Percentiles rank a stretch among this genome's conserved stretches.
These are phyloP conservation scores for Leccinum arenicola DNA, from an alignment of 768 basidiomycete species.

Conservation along the genomic window DNA sequence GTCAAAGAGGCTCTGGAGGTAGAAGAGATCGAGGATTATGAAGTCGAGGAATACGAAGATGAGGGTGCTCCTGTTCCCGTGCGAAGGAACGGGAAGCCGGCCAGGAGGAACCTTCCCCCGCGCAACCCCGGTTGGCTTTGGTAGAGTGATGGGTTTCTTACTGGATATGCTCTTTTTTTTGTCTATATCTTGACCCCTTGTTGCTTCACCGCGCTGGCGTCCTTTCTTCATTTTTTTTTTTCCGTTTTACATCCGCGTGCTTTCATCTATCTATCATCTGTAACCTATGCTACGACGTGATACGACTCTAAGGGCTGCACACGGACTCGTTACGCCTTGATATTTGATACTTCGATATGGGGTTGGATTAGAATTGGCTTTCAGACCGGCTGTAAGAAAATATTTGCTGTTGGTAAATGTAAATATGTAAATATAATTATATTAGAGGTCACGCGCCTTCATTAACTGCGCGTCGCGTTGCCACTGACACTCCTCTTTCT, in stretches of 20 bases:
- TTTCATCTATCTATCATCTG: constrained; percentile 8
- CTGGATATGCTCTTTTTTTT: constrained; percentile 37
- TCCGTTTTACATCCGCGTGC: constrained; percentile 8
- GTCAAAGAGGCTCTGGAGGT: constrained; percentile 30
- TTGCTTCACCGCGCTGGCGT: constrained; percentile 22
- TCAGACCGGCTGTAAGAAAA: neutral
- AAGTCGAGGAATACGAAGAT: constrained; percentile 40
- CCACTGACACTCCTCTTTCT: neutral
- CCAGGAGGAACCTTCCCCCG: constrained; percentile 44
- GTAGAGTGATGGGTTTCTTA: constrained; percentile 33
- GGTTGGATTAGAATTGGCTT: constrained; percentile 10
- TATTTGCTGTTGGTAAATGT: neutral
- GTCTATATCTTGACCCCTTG: constrained; percentile 18
- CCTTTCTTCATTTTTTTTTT: constrained; percentile 19
- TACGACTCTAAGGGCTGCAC: constrained; percentile 19
- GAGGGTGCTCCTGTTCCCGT: constrained; percentile 41
- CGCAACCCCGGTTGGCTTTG: constrained; percentile 55
- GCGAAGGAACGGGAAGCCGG: constrained; percentile 42
- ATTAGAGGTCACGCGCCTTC: neutral
- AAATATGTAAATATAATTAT: neutral
- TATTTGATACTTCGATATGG: constrained; percentile 2
- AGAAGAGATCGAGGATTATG: constrained; percentile 40
- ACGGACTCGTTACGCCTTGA: constrained; percentile 9
- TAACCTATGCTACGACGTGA: constrained; percentile 21
- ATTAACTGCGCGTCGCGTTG: constrained; percentile 1